Base-by-base conservation (phyloP, 1,284 basidiomycete species). In the Austroboletus rostrupii region DNA sequence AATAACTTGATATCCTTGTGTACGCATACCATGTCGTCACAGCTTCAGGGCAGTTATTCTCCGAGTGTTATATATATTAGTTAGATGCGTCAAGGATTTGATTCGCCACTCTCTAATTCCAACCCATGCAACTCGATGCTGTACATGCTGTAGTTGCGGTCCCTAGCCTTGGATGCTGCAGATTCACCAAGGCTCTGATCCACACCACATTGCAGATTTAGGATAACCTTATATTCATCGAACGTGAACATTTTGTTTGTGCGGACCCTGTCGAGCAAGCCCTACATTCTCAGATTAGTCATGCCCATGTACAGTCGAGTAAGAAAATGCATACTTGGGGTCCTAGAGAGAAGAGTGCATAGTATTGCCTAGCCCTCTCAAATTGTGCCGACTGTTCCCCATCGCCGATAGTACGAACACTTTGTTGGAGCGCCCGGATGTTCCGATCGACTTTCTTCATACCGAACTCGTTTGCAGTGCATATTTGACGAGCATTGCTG, bases 391-490 rank as follows among this genome's bases (percentile, higher is more conserved):
- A 78, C 48, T 77, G 74, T 43, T 73, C 72, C 50, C 80, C 79
- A 47, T 79, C 73, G 3, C 81, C 79, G 47, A 95, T 80, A 10
- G 87, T 85, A 63, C 92, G 92, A 58, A 97, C 78, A 59, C 91
- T 90, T 66, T 99, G 96, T 66, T 97, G 94, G 21, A 99, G 76
- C 13, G 95, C 90, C 21, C 94, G 75, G 41, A 97, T 88, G 68
- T 97, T 97, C 39, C 94, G 83, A 59, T 85, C 72, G 66, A 98
- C 89, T 72, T 97, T 97, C 61, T 85, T 83, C 54, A 94, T 82
- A 1, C 96, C 96, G 49, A 85, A 80, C 1, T 73, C 66, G 59
- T 94, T 98, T 13, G 86, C 83, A 14, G 78, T 67, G 21, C 80
- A 81, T 51, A 99, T 78, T 50, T 81, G 72, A 20, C 83, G 81